Evolutionary conservation across 1,139 yeast species (phyloP), one percentile per base, ranked within the genome.

Genomic region (Sugiyamaella neomexicana): DNA sequence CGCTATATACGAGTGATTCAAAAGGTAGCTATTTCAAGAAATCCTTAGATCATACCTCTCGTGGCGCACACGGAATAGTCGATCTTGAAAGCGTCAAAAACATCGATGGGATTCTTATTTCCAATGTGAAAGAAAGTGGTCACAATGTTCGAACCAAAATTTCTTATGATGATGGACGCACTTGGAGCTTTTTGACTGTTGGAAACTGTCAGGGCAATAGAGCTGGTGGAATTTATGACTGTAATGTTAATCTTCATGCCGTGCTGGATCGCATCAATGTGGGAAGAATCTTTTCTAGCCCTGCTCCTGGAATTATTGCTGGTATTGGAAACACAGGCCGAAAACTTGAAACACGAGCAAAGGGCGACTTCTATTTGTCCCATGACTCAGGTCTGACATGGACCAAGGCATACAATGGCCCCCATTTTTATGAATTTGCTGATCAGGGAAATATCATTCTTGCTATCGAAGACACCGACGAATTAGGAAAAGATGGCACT

Each of bases 371-470:
- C 38, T 89, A 77, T 68, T 65, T 87, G 4, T 87, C 96, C 0
- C 77, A 88, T 58, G 89, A 89, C 70, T 93, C 90, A 38, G 97
- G 97, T 20, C 69, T 77, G 6, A 72, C 84, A 0, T 90, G 97
- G 97, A 70, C 69, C 40, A 67, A 75, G 55, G 80, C 83, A 0
- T 64, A 83, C 25, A 80, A 81, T 40, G 79, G 75, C 40, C 82
- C 90, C 1, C 75, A 82, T 45, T 65, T 76, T 4, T 83, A 80
- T 60, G 76, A 85, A 0, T 85, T 83, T 71, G 96, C 95, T 53
- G 96, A 89, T 68, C 80, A 81, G 56, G 97, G 96, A 49, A 89
- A 89, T 66, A 68, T 89, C 4, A 78, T 89, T 43, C 72, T 87
- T 1, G 89, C 90, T 1, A 73, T 82, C 5, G 83, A 83, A 15